Conservation (phyloP, 768 basidiomycete genomes). For the Neoboletus brunneissimus region DNA sequence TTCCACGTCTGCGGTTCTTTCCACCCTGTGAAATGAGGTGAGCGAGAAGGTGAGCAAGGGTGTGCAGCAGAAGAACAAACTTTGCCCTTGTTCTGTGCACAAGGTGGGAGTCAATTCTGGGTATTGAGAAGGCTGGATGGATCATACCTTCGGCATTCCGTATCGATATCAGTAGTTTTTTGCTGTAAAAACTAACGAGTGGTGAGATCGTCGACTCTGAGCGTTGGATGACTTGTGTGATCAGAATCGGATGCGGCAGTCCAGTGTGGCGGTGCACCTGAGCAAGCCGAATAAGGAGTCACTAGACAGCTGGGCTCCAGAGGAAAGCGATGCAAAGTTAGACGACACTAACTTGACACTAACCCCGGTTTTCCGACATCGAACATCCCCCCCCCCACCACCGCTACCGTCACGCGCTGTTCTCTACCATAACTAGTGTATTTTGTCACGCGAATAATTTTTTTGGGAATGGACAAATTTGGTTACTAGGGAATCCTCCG, state of each 20-base stretch:
- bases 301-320: no score
- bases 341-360: no score
- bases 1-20: slow-evolving; percentile 98
- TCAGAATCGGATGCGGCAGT: neutral
- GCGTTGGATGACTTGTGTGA: neutral
- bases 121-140: neutral
- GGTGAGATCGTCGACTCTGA: neutral
- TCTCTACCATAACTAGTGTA: no score
- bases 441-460: no score
- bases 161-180: neutral
- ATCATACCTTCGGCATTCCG: slow-evolving; percentile 27
- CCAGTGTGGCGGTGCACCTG: slow-evolving; percentile 11
- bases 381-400: no score
- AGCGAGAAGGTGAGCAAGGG: neutral
- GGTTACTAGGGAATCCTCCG: no score
- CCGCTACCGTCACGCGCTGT: no score
- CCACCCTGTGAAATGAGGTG: slow-evolving; percentile 65
- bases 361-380: no score
- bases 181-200: neutral
- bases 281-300: neutral
- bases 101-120: neutral
- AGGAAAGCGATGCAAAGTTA: no score
- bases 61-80: slow-evolving; percentile 7
- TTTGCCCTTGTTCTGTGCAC: slow-evolving; percentile 29
- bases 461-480: no score